phyloP scores from a whole-genome alignment of 805 yeast genomes.

The Tanozyma kutaoensis region DNA sequence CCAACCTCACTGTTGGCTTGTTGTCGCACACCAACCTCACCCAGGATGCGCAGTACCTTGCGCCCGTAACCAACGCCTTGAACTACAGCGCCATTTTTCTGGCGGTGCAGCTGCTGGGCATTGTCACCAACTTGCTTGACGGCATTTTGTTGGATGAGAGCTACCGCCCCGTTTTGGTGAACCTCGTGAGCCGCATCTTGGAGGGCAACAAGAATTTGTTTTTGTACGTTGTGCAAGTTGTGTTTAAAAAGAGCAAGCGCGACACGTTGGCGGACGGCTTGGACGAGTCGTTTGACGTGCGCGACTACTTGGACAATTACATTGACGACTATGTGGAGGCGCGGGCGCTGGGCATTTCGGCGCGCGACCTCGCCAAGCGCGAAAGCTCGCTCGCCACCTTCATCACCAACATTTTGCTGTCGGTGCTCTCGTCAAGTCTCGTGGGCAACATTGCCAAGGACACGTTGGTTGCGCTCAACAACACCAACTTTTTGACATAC shows the following conservation, averaged over 20 bases:
- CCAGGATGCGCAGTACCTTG: constrained; percentile 2
- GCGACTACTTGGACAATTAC: no score
- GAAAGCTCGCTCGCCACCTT: constrained; percentile 10
- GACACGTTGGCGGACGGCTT: no score
- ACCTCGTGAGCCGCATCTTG: constrained; percentile 17
- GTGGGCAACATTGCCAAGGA: constrained; percentile 14
- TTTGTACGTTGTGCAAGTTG: constrained; percentile 8
- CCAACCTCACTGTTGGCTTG: constrained; percentile 16
- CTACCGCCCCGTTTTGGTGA: constrained; percentile 18
- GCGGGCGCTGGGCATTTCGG: constrained; percentile 2
- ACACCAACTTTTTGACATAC: constrained; percentile 26
- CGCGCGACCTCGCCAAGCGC: constrained; percentile 9
- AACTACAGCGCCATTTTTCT: constrained; percentile 9
- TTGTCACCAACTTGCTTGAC: constrained; percentile 18
- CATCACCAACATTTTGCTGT: constrained; percentile 13
- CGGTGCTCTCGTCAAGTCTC: constrained; percentile 14
- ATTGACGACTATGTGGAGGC: no score
- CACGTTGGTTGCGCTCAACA: constrained; percentile 20
- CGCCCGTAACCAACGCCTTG: constrained; percentile 6
- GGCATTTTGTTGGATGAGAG: constrained; percentile 22
- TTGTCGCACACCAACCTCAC: constrained; percentile 6
- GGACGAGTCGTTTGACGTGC: no score
- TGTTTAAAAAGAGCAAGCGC: constrained; percentile 9
- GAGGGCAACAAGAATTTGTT: constrained; percentile 16
- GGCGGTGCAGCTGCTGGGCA: constrained; percentile 19